Evolutionary conservation across 345 rosid genomes (phyloP), one percentile per base, ranked within the genome.

Genomic region (Carallia pectinifolia): DNA sequence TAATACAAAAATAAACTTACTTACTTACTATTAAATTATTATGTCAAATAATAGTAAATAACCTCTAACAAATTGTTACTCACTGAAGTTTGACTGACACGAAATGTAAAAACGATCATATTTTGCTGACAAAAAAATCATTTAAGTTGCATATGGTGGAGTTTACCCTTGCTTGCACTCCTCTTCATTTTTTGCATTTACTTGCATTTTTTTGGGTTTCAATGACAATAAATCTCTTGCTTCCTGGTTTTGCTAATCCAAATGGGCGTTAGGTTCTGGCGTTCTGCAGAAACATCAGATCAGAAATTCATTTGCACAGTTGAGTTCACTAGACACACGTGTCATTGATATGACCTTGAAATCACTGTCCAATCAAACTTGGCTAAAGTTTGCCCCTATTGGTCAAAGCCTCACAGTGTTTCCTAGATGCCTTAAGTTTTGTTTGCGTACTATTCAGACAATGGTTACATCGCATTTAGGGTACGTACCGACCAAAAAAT

Each of bases 261-360:
- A 44, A 44, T 1, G 12, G 17, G 50, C 50, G 16, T 13, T 44
- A 3, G 60, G 60, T 9, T 56, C 34, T 56, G 31, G 3, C 33
- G 60, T 9, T 56, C 34, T 56, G 31, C 12, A 56, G 33, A 9
- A 9, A 31, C 31, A 9, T 3, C 60, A 27, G 15, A 23, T 53
- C 16, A 15, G 12, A 44, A 44, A 23, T 30, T 31, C 58, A 64
- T 16, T n/a, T 54, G 40, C 48, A 37, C 30, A 40, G 50, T 13
- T 37, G 40, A 65, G 18, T 37, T 60, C 44, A 33, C 62, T 44
- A 34, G 27, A 18, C 65, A 30, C 80, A 63, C 70, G 66, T 67
- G 80, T 65, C 18, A 9, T 62, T 47, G 76, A 76, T 59, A 15
- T 62, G 76, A 67, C 72, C 23, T 56, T 19, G 6, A 52, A 23